Base-by-base conservation (phyloP, 768 basidiomycete species). In the Clavulina sp. region DNA sequence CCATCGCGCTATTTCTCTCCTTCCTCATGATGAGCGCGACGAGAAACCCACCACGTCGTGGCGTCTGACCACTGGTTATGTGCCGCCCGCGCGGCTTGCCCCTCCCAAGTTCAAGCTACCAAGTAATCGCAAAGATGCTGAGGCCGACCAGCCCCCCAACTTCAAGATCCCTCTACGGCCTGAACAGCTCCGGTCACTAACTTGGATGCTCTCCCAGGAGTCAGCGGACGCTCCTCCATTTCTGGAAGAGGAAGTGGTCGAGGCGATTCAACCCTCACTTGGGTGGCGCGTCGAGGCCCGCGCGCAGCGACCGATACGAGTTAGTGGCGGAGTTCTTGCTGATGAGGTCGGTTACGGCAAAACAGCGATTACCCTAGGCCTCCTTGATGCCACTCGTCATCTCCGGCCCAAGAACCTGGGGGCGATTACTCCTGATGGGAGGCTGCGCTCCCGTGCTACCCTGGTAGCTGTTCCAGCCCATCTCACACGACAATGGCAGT, bases 291-390 rank as follows among this genome's bases (percentile, higher is more conserved):
- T 86, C n/a, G 89, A 95, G 64, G 91, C 84, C 36, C 80, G 85
- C 38, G 89, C 84, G 3, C 78, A 84, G 57, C 68, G 89, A 31
- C 75, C 81, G 0, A 73, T 86, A 49, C 72, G 66, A 54, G 67
- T 95, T 38, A 74, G 84, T 51, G 91, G 92, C 18, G 91, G 92
- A 7, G 91, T 95, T 46, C 76, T 95, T 41, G 91, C 91, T 9
- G 92, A 96, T 60, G 83, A 92, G 67, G 92, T 96, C 54, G 92
- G 92, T 48, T 96, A 96, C 60, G 92, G 92, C 18, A 96, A 96
- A 68, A 96, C 92, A 0, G 91, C 89, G 21, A 92, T 95, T 57
- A 89, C 87, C 2, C 73, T 96, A 28, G 91, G 82, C 19, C 72
- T 96, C 54, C 81, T 95, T 56, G 84, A 88, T 59, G 80, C 80